Base-by-base conservation (phyloP, 2,329 filamentous ascomycete genomes). In the Fusarium begoniae region DNA sequence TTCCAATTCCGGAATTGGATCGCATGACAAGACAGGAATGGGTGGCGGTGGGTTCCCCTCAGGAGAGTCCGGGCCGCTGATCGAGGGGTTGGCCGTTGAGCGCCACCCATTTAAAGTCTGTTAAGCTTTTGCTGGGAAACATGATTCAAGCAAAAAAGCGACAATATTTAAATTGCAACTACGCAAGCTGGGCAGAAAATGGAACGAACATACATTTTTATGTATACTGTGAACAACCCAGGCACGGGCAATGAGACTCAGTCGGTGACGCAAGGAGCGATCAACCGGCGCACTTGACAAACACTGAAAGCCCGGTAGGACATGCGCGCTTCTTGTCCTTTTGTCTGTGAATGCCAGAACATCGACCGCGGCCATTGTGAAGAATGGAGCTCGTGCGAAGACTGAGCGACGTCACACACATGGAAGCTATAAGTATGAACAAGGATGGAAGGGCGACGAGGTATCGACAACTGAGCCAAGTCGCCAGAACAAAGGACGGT, bases 301-400 rank as follows among this genome's bases (percentile, higher is more conserved):
- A 79, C 68, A 77, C 70, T 53, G 80, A 77, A 72, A 80, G 73
- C 79, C 78, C 77, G 75, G 76, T 78, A 75, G 84, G 73, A 81
- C 82, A 83, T 78, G 81, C 76, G 69, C 80, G 80, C 78, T 82
- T 83, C 77, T 82, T 82, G 79, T 81, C 83, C 81, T 84, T 81
- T 78, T 81, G 80, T 80, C 83, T 81, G 80, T 83, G 75, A 81
- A 82, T 72, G 80, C 80, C 81, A 85, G 79, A 82, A 88, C 83
- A 76, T 84, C 83, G 83, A 84, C 84, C 80, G 86, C 82, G 81
- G 88, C 87, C 88, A 90, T 90, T 80, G 78, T 87, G 85, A 81
- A 81, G 84, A 81, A 83, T 82, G 77, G 81, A 83, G 81, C 83
- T 86, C 81, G 81, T 85, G 76, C 79, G 78, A 77, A 83, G 78